These are phyloP conservation scores for Metschnikowia hibisci DNA, from an alignment of 805 yeast species.

Conservation along the genomic window DNA sequence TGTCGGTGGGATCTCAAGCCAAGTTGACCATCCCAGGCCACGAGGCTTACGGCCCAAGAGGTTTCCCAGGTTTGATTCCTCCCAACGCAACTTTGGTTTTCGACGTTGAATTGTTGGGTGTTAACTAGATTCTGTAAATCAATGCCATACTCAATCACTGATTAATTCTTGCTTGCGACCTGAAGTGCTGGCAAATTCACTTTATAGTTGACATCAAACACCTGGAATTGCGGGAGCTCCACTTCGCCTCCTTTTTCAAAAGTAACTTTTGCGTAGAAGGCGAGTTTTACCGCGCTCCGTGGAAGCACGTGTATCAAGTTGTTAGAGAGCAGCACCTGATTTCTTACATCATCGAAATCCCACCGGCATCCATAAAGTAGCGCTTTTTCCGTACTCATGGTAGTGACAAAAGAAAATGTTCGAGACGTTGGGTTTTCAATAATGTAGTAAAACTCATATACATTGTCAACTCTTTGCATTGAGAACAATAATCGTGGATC, in stretches of 20 bases:
- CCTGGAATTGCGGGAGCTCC: slow-evolving; percentile 57
- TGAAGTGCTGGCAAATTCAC: slow-evolving; percentile 44
- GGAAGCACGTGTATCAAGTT: slow-evolving; percentile 56
- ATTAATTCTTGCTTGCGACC: slow-evolving; percentile 5
- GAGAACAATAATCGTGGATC: slow-evolving; percentile 65
- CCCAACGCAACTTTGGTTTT: slow-evolving; percentile 91
- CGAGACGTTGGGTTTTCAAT: slow-evolving; percentile 75
- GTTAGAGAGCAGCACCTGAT: slow-evolving; percentile 28
- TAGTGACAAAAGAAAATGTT: slow-evolving; percentile 57
- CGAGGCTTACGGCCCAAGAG: slow-evolving; percentile 91
- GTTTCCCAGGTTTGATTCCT: slow-evolving; percentile 95
- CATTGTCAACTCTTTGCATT: slow-evolving; percentile 15
- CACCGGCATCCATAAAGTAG: slow-evolving; percentile 11
- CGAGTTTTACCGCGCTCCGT: slow-evolving; percentile 46
- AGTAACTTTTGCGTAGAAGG: slow-evolving; percentile 22
- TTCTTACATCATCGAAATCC: slow-evolving; percentile 12
- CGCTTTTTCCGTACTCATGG: slow-evolving; percentile 12
- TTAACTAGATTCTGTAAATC: slow-evolving; percentile 33
- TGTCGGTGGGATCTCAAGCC: slow-evolving; percentile 91
- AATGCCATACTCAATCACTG: not conserved
- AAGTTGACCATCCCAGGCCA: slow-evolving; percentile 87
- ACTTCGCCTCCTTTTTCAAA: slow-evolving; percentile 16
- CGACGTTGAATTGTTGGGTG: slow-evolving; percentile 69
- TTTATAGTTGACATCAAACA: slow-evolving; percentile 65
- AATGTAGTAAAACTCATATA: slow-evolving; percentile 40